These are phyloP conservation scores for Coniferiporia sulphurascens DNA, from an alignment of 1,284 basidiomycete genomes.

Conservation along the genomic window DNA sequence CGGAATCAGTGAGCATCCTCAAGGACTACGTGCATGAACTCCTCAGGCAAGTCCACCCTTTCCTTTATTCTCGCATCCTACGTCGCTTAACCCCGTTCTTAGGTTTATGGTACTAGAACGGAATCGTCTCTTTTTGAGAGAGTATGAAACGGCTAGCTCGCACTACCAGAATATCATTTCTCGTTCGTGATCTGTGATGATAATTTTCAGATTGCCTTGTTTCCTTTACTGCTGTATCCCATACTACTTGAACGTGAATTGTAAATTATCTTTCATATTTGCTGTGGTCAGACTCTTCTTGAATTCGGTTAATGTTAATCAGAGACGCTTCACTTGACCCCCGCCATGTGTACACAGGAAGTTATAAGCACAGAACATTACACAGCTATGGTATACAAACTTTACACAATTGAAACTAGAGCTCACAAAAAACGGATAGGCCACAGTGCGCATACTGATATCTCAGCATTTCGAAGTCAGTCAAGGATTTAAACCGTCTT, in stretches of 20 bases:
- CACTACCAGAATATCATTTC: conserved; percentile 64
- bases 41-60: conserved; percentile 58
- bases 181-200: background rate
- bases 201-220: background rate
- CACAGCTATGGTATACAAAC: too few relatives aligned
- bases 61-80: background rate
- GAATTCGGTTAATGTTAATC: too few relatives aligned
- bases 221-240: background rate
- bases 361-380: too few relatives aligned
- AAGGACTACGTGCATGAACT: conserved; percentile 90
- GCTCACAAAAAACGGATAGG: too few relatives aligned
- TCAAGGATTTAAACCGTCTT: too few relatives aligned
- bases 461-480: too few relatives aligned
- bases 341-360: too few relatives aligned
- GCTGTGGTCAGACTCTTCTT: too few relatives aligned
- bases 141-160: conserved; percentile 68
- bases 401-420: too few relatives aligned
- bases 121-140: conserved; percentile 59
- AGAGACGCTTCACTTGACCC: too few relatives aligned
- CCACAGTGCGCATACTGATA: too few relatives aligned
- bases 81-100: conserved; percentile 7
- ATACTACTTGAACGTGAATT: background rate
- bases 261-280: background rate
- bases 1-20: conserved; percentile 78
- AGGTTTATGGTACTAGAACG: conserved; percentile 70